Conservation (phyloP, 495 filamentous ascomycete species). For the Xylaria intraflava region DNA sequence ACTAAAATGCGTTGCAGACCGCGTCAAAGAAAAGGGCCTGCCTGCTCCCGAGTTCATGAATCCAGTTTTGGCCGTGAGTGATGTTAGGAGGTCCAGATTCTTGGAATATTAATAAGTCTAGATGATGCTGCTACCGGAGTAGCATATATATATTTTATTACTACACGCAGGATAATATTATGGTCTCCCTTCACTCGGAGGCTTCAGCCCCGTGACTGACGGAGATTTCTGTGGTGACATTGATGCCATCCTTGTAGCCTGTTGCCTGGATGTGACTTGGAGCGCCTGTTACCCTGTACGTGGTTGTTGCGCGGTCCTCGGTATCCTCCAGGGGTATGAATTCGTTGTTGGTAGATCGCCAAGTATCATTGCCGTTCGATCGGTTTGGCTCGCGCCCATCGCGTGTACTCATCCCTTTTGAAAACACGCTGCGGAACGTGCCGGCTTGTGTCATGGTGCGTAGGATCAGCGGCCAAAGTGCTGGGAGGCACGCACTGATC, state of each 20-base stretch:
- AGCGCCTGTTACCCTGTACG: background rate
- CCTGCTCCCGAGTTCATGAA: too few relatives aligned
- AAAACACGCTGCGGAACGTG: background rate
- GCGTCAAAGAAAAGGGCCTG: too few relatives aligned
- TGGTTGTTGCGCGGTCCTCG: background rate
- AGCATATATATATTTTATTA: too few relatives aligned
- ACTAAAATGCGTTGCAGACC: too few relatives aligned
- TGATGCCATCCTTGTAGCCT: background rate
- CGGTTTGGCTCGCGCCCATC: background rate
- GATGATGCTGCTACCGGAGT: too few relatives aligned
- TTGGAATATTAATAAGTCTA: too few relatives aligned
- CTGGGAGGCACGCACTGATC: conserved; percentile 18
- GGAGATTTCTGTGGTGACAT: background rate
- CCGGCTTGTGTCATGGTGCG: background rate
- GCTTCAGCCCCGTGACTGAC: background rate
- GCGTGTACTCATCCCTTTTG: background rate
- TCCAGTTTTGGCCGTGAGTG: too few relatives aligned
- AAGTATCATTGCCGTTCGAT: background rate
- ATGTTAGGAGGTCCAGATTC: too few relatives aligned
- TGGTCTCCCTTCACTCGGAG: background rate
- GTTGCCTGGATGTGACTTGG: background rate
- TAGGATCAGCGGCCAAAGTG: conserved; percentile 4
- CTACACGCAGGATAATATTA: too few relatives aligned
- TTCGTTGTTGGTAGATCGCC: background rate
- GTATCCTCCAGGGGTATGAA: background rate